These are phyloP conservation scores for Meyerozyma athensensis DNA, from an alignment of 1,139 yeast genomes.

Conservation along the genomic window DNA sequence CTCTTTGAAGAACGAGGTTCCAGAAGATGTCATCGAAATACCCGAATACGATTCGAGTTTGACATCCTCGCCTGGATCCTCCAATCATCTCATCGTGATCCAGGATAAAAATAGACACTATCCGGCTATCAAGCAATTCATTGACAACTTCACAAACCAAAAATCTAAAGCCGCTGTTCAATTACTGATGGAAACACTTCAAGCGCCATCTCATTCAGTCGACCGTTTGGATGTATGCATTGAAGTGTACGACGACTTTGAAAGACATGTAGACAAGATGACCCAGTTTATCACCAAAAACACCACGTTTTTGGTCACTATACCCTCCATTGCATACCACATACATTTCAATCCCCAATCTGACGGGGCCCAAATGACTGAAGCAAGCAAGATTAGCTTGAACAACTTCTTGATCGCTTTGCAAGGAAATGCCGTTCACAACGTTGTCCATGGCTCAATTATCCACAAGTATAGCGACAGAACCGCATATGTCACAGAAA, in stretches of 20 bases:
- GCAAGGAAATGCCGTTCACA: conserved; percentile 20
- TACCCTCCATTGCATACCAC: conserved; percentile 31
- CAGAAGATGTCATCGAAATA: not conserved
- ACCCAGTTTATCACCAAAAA: conserved; percentile 20
- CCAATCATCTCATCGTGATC: conserved; percentile 11
- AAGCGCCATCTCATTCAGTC: conserved; percentile 10
- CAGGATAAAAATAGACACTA: not conserved
- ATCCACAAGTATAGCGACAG: conserved; percentile 35
- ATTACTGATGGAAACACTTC: conserved; percentile 10
- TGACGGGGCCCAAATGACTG: conserved; percentile 32
- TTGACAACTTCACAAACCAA: conserved; percentile 2
- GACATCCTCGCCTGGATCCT: conserved; percentile 14
- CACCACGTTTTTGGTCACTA: conserved; percentile 14
- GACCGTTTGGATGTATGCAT: conserved; percentile 26
- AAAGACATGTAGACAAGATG: conserved; percentile 18
- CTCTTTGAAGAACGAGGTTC: not conserved
- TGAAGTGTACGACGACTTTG: conserved; percentile 31
- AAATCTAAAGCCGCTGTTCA: not conserved
- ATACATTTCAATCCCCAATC: conserved; percentile 32
- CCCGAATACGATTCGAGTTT: too few species aligned
- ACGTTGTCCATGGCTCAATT: conserved; percentile 36
- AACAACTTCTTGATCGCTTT: conserved; percentile 21
- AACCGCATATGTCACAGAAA: conserved; percentile 33
- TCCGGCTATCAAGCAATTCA: conserved; percentile 2
- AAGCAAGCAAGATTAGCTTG: conserved; percentile 24